Evolutionary conservation across 179 eudicot species (phyloP), one percentile per base, ranked within the genome.

Genomic region (Actinidia chinensis): DNA sequence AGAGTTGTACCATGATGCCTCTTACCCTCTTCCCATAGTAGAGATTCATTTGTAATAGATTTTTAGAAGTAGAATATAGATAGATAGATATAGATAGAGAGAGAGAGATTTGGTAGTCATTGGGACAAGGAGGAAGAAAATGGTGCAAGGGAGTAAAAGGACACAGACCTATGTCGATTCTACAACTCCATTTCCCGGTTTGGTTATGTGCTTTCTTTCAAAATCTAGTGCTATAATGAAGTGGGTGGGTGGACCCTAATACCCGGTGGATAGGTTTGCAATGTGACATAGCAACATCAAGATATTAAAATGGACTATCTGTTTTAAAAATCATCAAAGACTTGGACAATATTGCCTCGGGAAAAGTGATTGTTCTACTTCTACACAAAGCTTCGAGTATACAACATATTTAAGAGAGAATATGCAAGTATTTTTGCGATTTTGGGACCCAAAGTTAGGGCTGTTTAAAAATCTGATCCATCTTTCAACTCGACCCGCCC

Each of bases 221-320:
- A 64, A 64, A 64, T 33, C 44, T 13, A 28, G 40, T 36, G 40
- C 40, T 36, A 0, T 33, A 64, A 33, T 64, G 40, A 55, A 12
- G 59, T 20, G 13, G 17, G 52, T n/a, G 14, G 8, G 55, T 69
- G 73, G 73, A 23, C 73, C 73, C 55, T 15, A 47, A 46, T 12
- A 69, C 40, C 64, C 11, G 55, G 73, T 69, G 36, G 73, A 46
- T 69, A 69, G 74, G 20, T 70, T 48, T 70, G 17, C 50, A 20
- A 47, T 22, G 42, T 48, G 74, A 70, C 74, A 48, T 20, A 14
- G 9, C 55, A 13, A 5, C 40, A 55, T 69, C 28, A 69, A 47
- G 36, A 47, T 8, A 69, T 12, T 1, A 1, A 20, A 68, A 11
- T 23, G 42, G 28, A 5, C 23, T 43, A 25, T 25, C 46, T 17